phyloP scores from a whole-genome alignment of 2,329 filamentous ascomycete genomes.

The Talaromyces atroroseus region DNA sequence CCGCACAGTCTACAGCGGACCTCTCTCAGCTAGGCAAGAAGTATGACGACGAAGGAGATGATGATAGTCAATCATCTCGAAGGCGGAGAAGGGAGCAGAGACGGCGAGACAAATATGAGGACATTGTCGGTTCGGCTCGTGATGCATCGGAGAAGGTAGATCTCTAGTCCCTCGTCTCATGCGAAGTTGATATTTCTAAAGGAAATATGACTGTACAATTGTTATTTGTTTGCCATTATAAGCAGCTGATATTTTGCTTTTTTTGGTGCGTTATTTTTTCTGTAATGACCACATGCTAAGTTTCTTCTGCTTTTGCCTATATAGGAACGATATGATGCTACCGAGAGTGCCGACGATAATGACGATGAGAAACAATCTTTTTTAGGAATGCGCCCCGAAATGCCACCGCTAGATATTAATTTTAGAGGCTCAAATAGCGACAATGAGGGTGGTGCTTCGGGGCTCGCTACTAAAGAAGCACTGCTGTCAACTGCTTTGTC shows the following conservation, averaged over 20 bases:
- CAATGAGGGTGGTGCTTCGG: slow-evolving; percentile 40
- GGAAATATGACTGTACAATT: slow-evolving; percentile 12
- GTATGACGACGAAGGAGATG: slow-evolving; percentile 34
- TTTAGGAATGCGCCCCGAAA: slow-evolving; percentile 61
- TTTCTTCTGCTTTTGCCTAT: slow-evolving; percentile 24
- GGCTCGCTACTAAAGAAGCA: slow-evolving; percentile 21
- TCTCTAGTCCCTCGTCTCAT: slow-evolving; percentile 21
- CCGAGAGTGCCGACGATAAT: slow-evolving; percentile 32
- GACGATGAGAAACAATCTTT: slow-evolving; percentile 50
- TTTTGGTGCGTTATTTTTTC: slow-evolving; percentile 16
- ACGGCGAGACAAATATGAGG: slow-evolving; percentile 33
- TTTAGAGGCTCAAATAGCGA: slow-evolving; percentile 6
- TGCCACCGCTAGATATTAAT: slow-evolving; percentile 40
- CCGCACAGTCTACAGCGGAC: slow-evolving; percentile 44
- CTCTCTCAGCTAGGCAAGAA: slow-evolving; percentile 45
- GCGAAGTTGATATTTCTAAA: slow-evolving; percentile 5
- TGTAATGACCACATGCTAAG: slow-evolving; percentile 28
- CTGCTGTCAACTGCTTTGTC: neutral
- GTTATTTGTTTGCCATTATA: slow-evolving; percentile 8
- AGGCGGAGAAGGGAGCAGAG: slow-evolving; percentile 32
- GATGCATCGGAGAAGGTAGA: slow-evolving; percentile 34
- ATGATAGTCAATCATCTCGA: slow-evolving; percentile 28
- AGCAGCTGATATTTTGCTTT: slow-evolving; percentile 12
- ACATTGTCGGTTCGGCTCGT: slow-evolving; percentile 30
- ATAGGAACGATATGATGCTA: slow-evolving; percentile 28